Evolutionary conservation across 441 rosid genomes (phyloP).

Genomic region (Codiaeum variegatum): DNA sequence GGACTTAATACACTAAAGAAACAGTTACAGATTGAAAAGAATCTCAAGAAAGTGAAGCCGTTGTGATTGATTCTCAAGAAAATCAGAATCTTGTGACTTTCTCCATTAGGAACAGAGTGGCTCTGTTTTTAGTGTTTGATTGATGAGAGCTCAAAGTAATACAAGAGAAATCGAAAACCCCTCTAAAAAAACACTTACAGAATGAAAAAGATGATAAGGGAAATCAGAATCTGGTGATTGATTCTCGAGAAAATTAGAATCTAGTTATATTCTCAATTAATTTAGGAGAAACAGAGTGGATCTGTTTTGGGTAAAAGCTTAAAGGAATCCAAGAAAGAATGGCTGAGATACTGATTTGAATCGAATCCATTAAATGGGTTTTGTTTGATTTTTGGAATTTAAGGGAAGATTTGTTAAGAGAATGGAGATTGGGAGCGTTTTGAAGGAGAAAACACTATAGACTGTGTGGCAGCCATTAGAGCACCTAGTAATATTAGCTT

Average conservation of each 20-base stretch:
- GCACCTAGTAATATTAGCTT: not conserved
- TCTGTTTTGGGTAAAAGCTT: not conserved
- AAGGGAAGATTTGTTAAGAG: too few relatives aligned
- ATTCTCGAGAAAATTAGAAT: too few relatives aligned
- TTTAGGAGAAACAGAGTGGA: not conserved
- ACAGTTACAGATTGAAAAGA: not conserved
- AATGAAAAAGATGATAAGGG: too few relatives aligned
- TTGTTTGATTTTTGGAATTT: too few relatives aligned
- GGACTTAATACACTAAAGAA: too few relatives aligned
- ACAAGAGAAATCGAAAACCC: too few relatives aligned
- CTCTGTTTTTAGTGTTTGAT: not conserved
- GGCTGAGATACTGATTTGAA: constrained; percentile 26
- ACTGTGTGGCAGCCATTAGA: constrained; percentile 2
- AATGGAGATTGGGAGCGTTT: not conserved
- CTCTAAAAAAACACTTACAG: too few relatives aligned
- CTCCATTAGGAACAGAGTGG: not conserved
- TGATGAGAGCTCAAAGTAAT: constrained; percentile 19
- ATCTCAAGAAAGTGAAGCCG: too few relatives aligned
- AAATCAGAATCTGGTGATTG: too few relatives aligned
- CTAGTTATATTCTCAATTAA: not conserved
- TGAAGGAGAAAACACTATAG: not conserved
- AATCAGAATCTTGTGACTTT: not conserved
- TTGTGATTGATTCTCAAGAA: too few relatives aligned
- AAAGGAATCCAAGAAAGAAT: constrained; percentile 45
- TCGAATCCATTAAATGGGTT: constrained; percentile 31